phyloP scores from a whole-genome alignment of 352 stramenopile species.

The Phytopythium delawarense region DNA sequence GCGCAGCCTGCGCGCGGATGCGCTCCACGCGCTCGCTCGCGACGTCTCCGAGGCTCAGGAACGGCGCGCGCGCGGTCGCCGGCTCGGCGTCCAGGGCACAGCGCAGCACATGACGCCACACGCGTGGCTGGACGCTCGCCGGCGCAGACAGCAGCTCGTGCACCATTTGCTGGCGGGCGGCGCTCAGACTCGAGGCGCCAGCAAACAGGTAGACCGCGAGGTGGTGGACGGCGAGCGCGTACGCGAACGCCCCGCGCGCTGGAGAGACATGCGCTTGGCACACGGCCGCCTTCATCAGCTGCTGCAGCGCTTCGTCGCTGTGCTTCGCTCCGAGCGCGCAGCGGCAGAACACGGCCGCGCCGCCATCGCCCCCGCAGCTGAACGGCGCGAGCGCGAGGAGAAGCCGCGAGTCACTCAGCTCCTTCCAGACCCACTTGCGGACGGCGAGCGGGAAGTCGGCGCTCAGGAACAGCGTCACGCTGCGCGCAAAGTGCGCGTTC shows the following conservation, averaged over 20 bases:
- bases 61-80: background rate
- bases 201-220: constrained; percentile 51
- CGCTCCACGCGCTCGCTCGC: constrained; percentile 8
- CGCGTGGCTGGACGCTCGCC: constrained; percentile 17
- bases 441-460: constrained; percentile 52
- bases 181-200: constrained; percentile 25
- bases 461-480: constrained; percentile 53
- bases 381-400: constrained; percentile 50
- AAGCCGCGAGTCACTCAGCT: constrained; percentile 46
- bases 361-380: constrained; percentile 10
- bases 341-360: constrained; percentile 23
- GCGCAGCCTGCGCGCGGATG: constrained; percentile 19
- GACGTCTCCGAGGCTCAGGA: constrained; percentile 12
- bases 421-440: constrained; percentile 69
- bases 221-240: constrained; percentile 57
- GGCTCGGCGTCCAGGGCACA: constrained; percentile 21
- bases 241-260: constrained; percentile 42
- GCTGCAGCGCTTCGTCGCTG: constrained; percentile 38
- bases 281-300: constrained; percentile 45
- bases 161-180: constrained; percentile 41
- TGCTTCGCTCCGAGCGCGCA: constrained; percentile 23
- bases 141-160: constrained; percentile 28
- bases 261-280: constrained; percentile 28
- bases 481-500: constrained; percentile 60
- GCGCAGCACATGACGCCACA: constrained; percentile 55